A percentile compares a stretch with the other conserved stretches of the same genome.
These are phyloP conservation scores for Penstemon eatonii DNA, from an alignment of 257 asterid genomes.

Conservation along the genomic window DNA sequence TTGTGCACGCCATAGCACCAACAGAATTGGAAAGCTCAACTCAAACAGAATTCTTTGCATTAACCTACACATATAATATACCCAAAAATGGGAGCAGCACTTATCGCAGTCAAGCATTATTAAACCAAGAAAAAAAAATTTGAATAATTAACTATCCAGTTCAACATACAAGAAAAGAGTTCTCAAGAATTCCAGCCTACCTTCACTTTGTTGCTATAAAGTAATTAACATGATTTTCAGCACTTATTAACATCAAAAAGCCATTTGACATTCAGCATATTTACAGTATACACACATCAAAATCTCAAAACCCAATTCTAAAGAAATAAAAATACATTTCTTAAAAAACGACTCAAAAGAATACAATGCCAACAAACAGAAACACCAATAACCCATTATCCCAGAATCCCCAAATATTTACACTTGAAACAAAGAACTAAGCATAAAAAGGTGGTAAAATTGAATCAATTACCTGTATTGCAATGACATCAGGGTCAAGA, in stretches of 20 bases:
- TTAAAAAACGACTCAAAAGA: background rate
- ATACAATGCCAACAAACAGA: background rate
- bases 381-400: background rate
- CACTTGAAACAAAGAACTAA: background rate
- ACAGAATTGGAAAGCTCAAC: background rate
- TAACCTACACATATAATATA: background rate
- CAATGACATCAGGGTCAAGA: slow-evolving; percentile 87
- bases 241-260: background rate
- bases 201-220: background rate
- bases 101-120: background rate
- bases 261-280: slow-evolving; percentile 10
- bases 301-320: background rate
- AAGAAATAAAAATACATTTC: slow-evolving; percentile 5
- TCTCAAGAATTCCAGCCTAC: background rate
- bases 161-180: background rate
- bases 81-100: background rate
- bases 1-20: background rate
- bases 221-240: background rate
- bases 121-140: background rate
- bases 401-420: slow-evolving; percentile 14
- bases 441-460: slow-evolving; percentile 7
- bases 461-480: slow-evolving; percentile 61
- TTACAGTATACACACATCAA: slow-evolving; percentile 5
- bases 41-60: background rate
- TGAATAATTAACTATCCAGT: slow-evolving; percentile 13